Evolutionary conservation across 1,139 yeast genomes (phyloP).

Genomic region (Debaryomycetaceae sp.): DNA sequence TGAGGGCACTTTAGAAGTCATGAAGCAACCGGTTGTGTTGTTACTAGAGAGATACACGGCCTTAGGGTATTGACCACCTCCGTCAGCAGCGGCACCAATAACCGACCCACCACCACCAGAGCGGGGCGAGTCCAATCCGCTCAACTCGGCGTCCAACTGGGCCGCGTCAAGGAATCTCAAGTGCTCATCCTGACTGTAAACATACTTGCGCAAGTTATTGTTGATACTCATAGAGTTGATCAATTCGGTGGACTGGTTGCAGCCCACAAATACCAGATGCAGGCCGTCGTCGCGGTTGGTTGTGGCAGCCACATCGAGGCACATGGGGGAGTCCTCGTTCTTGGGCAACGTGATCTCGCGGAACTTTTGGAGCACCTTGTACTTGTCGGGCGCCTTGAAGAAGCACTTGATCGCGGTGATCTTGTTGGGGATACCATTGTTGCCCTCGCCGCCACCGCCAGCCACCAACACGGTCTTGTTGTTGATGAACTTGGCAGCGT

Average conservation of each 20-base stretch:
- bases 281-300: conserved; percentile 9
- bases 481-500: conserved; percentile 68
- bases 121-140: conserved; percentile 15
- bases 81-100: conserved; percentile 24
- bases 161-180: conserved; percentile 58
- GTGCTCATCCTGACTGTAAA: conserved; percentile 53
- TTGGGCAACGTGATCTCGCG: conserved; percentile 60
- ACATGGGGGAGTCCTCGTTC: conserved; percentile 72
- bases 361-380: conserved; percentile 52
- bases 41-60: conserved; percentile 49
- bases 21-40: conserved; percentile 55
- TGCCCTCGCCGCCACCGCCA: conserved; percentile 97
- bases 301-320: conserved; percentile 47
- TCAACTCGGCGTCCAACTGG: conserved; percentile 30
- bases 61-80: conserved; percentile 58
- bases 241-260: conserved; percentile 60
- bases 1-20: conserved; percentile 61
- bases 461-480: conserved; percentile 63
- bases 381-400: conserved; percentile 47
- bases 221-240: conserved; percentile 59
- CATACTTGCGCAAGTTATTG: conserved; percentile 68
- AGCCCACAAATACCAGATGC: conserved; percentile 62
- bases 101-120: conserved; percentile 20
- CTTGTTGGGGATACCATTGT: conserved; percentile 81
- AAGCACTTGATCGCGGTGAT: conserved; percentile 65